Evolutionary conservation across 2,329 filamentous ascomycete species (phyloP), one percentile per base, ranked within the genome.

Genomic region (Whalleya microplaca): DNA sequence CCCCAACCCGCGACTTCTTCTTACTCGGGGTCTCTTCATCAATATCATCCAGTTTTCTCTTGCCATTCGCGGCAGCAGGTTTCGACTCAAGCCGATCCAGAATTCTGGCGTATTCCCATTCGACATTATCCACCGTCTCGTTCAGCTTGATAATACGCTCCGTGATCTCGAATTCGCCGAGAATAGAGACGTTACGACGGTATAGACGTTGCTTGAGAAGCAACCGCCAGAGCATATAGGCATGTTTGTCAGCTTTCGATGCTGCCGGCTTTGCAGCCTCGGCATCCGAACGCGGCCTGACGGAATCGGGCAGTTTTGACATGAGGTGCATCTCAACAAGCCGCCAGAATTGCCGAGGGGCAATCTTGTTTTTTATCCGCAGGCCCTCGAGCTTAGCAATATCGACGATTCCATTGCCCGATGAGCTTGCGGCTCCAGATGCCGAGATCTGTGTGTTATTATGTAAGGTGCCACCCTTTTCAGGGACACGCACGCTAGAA

Each of bases 201-300:
- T 90, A 92, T 3, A 96, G 77, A 37, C 91, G 79, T 66, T 90
- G 84, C 75, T 95, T 95, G n/a, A 88, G 84, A 42, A 91, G 78
- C 21, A 94, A 72, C 27, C 87, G 79, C 89, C 90, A 96, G 44
- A 91, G 81, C 60, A 80, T 83, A 70, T 89, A 90, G 48, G 82
- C 78, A 21, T 87, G 80, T 63, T 85, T 80, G 62, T 89, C 82
- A 44, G 78, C 78, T 54, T 82, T 80, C 2, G 80, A 61, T 16
- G 67, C 55, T 7, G 45, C 81, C 0, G 81, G 66, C 43, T 64
- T 67, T 43, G 59, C 54, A 10, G 63, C 65, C 14, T 67, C 63
- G n/a, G 46, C 55, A 32, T 76, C 66, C 68, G 76, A 44, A 70
- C 73, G 65, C 61, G 85, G 84, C 16, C 85, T 84, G 48, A 88